Evolutionary conservation across 495 filamentous ascomycete genomes (phyloP).

Genomic region (Aspergillus heteromorphus): DNA sequence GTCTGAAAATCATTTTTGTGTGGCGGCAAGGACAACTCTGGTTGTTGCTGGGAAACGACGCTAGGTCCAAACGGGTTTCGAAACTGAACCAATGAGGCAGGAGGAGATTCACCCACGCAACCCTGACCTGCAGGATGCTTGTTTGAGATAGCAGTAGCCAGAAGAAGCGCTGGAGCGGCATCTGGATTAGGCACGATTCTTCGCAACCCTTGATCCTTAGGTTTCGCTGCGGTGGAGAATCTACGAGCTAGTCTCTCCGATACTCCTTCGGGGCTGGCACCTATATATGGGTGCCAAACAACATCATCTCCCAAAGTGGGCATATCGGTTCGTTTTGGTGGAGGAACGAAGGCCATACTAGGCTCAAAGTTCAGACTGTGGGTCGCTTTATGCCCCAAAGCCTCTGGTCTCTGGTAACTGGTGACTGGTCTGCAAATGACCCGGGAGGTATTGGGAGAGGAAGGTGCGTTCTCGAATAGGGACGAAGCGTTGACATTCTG

Average conservation of each 20-base stretch:
- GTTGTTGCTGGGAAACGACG: neutral
- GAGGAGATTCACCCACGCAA: conserved; percentile 1
- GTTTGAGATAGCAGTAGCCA: conserved; percentile 31
- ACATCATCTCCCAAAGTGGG: conserved; percentile 15
- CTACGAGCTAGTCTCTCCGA: conserved; percentile 32
- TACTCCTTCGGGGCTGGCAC: conserved; percentile 27
- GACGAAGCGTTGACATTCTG: conserved; percentile 43
- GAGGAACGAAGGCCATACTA: conserved; percentile 12
- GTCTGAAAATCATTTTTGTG: conserved; percentile 15
- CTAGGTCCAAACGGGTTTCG: conserved; percentile 30
- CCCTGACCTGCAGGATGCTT: conserved; percentile 7
- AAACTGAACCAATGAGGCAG: conserved; percentile 25
- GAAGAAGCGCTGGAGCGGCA: conserved; percentile 33
- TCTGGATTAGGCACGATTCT: conserved; percentile 23
- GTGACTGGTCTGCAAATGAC: conserved; percentile 72
- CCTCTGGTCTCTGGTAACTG: conserved; percentile 78
- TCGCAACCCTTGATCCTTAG: conserved; percentile 22
- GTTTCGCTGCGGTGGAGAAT: conserved; percentile 24
- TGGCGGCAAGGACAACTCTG: conserved; percentile 2
- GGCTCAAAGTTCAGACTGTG: conserved; percentile 29
- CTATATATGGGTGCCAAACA: conserved; percentile 46
- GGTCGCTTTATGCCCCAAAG: conserved; percentile 48
- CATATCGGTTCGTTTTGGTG: conserved; percentile 13
- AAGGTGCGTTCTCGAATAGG: conserved; percentile 19
- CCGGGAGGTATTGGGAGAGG: conserved; percentile 49